These are phyloP conservation scores for Sphaerosporella brunnea DNA, from an alignment of 495 filamentous ascomycete species.

Conservation along the genomic window DNA sequence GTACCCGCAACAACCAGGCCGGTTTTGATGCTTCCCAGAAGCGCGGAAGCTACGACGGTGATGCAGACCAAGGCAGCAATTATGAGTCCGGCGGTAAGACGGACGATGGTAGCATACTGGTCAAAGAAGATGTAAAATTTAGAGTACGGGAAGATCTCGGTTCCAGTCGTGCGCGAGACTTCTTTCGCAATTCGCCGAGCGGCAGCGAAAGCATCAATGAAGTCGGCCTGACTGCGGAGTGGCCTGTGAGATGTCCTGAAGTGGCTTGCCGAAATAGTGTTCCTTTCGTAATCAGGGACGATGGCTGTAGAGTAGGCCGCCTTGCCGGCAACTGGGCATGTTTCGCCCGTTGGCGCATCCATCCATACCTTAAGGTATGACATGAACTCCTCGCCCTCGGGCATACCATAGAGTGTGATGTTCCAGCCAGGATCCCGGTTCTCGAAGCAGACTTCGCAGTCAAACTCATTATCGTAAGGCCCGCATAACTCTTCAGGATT, in stretches of 20 bases:
- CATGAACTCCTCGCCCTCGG: constrained; percentile 75
- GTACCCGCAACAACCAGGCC: constrained; percentile 65
- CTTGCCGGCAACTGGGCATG: constrained; percentile 72
- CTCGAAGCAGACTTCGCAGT: constrained; percentile 52
- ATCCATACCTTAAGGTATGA: constrained; percentile 72
- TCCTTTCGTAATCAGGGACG: constrained; percentile 48
- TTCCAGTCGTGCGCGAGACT: constrained; percentile 46
- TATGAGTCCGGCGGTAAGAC: constrained; percentile 57
- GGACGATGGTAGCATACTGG: constrained; percentile 75
- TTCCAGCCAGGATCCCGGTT: constrained; percentile 67
- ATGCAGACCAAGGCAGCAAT: constrained; percentile 70
- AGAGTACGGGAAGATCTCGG: constrained; percentile 82
- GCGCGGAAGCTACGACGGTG: constrained; percentile 51
- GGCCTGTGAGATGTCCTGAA: constrained; percentile 83
- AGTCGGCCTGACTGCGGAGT: constrained; percentile 74
- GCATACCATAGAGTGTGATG: constrained; percentile 74
- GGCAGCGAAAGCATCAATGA: constrained; percentile 74
- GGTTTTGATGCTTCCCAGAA: constrained; percentile 72
- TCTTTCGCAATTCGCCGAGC: constrained; percentile 73
- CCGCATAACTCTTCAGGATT: constrained; percentile 20
- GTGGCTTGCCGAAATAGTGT: constrained; percentile 61
- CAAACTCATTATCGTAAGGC: constrained; percentile 33
- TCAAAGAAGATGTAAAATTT: constrained; percentile 99
- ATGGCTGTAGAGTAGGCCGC: constrained; percentile 76
- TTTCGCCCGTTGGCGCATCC: constrained; percentile 53